Percentiles rank a stretch among this genome's conserved stretches.
Evolutionary conservation across 148 eudicot genomes (phyloP).

Genomic region (Vaccinium vitisidaea): DNA sequence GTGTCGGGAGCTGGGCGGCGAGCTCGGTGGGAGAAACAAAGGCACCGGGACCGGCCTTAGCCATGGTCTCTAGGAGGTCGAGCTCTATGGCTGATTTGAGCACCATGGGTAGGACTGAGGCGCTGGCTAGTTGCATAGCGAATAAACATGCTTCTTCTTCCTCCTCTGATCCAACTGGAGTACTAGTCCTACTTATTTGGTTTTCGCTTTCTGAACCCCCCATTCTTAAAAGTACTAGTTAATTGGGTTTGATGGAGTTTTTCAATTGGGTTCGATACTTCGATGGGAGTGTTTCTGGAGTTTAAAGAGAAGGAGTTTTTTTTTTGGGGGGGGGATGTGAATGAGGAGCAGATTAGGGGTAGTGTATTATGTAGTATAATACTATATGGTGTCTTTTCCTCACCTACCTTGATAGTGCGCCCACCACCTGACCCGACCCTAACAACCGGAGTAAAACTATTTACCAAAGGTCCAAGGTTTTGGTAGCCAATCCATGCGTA

Average conservation of each 20-base stretch:
- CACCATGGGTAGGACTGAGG: slow-evolving; percentile 87
- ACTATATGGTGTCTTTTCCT: neutral
- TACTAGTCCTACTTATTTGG: neutral
- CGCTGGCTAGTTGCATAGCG: slow-evolving; percentile 78
- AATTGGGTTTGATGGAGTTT: neutral
- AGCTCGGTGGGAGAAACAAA: slow-evolving; percentile 60
- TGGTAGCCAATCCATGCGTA: too few species aligned
- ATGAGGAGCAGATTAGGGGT: neutral
- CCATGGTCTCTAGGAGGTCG: slow-evolving; percentile 76
- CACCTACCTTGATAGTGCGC: neutral
- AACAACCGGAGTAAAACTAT: neutral
- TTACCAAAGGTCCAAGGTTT: too few species aligned
- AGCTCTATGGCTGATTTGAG: slow-evolving; percentile 79
- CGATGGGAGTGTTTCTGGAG: neutral
- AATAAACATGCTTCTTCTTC: slow-evolving; percentile 46
- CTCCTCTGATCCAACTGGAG: slow-evolving; percentile 32
- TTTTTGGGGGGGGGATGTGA: neutral
- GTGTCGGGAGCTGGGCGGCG: slow-evolving; percentile 54
- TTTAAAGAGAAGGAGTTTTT: neutral
- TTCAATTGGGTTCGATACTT: neutral
- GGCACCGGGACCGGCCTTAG: slow-evolving; percentile 56
- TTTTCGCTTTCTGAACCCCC: slow-evolving; percentile 36
- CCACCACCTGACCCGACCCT: neutral
- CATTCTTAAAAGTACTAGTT: neutral
- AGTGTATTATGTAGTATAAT: too few species aligned